Base-by-base conservation (phyloP, 2,329 filamentous ascomycete species). In the Pseudogymnoascus sp. region DNA sequence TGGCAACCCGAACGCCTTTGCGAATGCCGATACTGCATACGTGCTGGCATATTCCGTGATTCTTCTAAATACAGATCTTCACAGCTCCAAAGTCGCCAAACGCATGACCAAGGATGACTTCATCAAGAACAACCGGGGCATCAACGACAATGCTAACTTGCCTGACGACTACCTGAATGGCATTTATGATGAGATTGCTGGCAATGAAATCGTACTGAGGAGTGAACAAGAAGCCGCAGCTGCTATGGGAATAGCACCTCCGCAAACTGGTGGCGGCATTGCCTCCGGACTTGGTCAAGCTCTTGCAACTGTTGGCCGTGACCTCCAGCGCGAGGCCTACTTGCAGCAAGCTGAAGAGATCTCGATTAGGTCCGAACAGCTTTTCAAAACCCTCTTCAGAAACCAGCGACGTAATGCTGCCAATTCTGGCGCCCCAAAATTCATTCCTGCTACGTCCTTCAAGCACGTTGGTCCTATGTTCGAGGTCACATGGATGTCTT, bases 381-480 rank as follows among this genome's bases (percentile, higher is more conserved):
- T 98, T 0, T 98, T 97, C 81, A 96, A 96, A 75, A 93, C 90
- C 65, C 80, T 99, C 37, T 90, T 98, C 74, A 89, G 92, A 71
- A 93, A 91, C 61, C 95, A 99, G 75, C 87, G 90, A 61, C 88
- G 87, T 71, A 95, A 90, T 65, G 86, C 90, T 1, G 79, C 89
- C 45, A 89, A 89, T 69, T 74, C 83, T 74, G 78, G 86, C 10
- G 63, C 60, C n/a, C 31, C 31, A 79, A 77, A 87, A 80, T 99
- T 95, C 76, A 96, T 99, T 63, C 90, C 92, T 1, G 95, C 95
- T 3, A 95, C 92, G 1, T 98, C 93, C 0, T 93, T 92, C 74
- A 93, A 92, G 71, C 95, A 99, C 75, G 90, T 97, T 61, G 95
- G 95, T 0, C 92, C 95, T 0, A 99, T 99, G 95, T 98, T 99